Base-by-base conservation (phyloP, 768 basidiomycete genomes). In the Mycena maculata region DNA sequence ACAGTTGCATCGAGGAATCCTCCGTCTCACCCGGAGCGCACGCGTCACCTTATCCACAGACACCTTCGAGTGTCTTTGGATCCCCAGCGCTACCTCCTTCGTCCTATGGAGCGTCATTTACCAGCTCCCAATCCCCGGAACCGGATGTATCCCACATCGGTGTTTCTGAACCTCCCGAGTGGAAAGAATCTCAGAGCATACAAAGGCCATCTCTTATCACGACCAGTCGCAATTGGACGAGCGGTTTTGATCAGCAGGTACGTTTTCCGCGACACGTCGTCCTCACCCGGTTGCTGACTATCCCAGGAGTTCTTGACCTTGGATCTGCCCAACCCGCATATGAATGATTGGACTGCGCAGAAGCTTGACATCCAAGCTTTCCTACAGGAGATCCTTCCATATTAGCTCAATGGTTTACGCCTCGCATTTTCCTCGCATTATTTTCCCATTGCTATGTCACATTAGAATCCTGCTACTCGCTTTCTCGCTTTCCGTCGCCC, bases 341-440 rank as follows among this genome's bases (percentile, higher is more conserved):
- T 65, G 28, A 31, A 54, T 45, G 45, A 65, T 71, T 53, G 62
- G 55, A 38, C 63, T 53, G 74, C 69, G 31, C 58, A 69, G 9
- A 48, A 55, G 41, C 42, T 65, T 8, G 68, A 76, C 11, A 61
- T 80, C 42, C 75, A 76, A 30, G 76, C 76, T 6, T 67, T 80
- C 28, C 47, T 10, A 78, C 80, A 2, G 71, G 71, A 10, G 75
- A 80, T 66, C 77, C 76, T 6, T 75, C 75, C 22, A 67, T 83
- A 30, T 86, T 82, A 77, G 55, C 64, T 84, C 22, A 59, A 75
- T 1, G 74, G 77, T 28, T 73, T 83, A 66, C 60, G 65, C 42
- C 44, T 42, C 39, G 53, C 53, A 56, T 57, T 28, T 52, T 61
- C 59, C 39, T 59, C 63, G 73, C 65, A 55, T 67, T 61, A 41